phyloP scores from a whole-genome alignment of 768 basidiomycete genomes.

The Serendipita vermifera region DNA sequence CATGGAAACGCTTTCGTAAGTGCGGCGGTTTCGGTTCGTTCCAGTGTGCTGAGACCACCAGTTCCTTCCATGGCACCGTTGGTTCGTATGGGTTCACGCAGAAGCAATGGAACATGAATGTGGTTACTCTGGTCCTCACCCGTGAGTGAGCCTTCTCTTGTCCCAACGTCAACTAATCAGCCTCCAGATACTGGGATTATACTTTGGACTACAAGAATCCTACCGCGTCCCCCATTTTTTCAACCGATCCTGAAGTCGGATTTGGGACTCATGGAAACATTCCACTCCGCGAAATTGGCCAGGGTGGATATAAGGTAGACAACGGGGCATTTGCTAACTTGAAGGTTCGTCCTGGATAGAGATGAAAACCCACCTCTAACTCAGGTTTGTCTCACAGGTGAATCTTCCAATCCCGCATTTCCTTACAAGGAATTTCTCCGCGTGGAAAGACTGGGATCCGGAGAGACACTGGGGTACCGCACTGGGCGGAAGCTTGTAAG shows the following conservation, averaged over 20 bases:
- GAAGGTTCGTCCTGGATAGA: neutral
- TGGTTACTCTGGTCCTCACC: neutral
- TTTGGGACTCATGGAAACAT: constrained; percentile 4
- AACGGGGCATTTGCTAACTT: constrained; percentile 9
- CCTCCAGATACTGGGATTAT: constrained; percentile 1
- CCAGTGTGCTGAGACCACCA: neutral
- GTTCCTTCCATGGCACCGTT: constrained; percentile 7
- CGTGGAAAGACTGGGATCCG: neutral
- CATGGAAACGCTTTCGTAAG: neutral
- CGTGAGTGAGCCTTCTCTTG: neutral
- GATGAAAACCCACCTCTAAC: no score
- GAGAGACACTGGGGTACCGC: neutral
- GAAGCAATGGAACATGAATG: neutral
- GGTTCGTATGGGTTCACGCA: constrained; percentile 5
- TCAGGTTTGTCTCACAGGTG: no score
- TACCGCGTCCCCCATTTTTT: neutral
- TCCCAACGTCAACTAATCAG: neutral
- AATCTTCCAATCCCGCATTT: neutral
- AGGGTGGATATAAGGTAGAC: neutral
- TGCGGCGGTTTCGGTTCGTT: neutral
- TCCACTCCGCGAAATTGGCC: neutral
- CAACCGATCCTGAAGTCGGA: neutral
- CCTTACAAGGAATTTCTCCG: neutral
- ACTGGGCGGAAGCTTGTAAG: neutral
- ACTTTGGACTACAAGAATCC: constrained; percentile 2